Evolutionary conservation across 345 rosid genomes (phyloP).

Genomic region (Gossypium anomalum): DNA sequence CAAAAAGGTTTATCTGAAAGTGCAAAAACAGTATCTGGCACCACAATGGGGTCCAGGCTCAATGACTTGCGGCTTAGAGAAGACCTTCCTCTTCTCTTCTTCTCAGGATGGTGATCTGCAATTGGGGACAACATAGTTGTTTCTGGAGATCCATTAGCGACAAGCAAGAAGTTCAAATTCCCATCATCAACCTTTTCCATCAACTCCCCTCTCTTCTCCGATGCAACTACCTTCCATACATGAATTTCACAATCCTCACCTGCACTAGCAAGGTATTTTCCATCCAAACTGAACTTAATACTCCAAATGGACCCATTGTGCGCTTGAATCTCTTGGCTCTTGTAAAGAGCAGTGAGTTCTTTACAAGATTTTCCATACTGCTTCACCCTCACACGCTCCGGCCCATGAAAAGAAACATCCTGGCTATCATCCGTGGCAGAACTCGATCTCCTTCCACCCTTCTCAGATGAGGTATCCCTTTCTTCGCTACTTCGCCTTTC

Average conservation of each 20-base stretch:
- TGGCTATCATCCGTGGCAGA: conserved; percentile 96
- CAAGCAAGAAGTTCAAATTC: conserved; percentile 43
- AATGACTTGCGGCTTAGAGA: conserved; percentile 73
- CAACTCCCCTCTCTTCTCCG: conserved; percentile 83
- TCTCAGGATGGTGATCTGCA: conserved; percentile 42
- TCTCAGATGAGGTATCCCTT: conserved; percentile 80
- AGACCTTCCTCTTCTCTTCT: conserved; percentile 73
- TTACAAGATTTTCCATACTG: conserved; percentile 81
- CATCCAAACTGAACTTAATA: conserved; percentile 92
- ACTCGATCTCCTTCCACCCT: conserved; percentile 88
- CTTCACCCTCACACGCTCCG: conserved; percentile 76
- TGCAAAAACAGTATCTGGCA: conserved; percentile 80
- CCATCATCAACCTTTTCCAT: conserved; percentile 73
- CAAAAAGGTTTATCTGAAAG: conserved; percentile 84
- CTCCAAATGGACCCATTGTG: conserved; percentile 94
- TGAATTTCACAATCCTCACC: conserved; percentile 92
- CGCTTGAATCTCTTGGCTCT: conserved; percentile 91
- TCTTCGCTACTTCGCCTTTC: conserved; percentile 94
- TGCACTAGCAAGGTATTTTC: conserved; percentile 90
- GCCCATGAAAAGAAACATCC: conserved; percentile 79
- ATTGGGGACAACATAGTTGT: conserved; percentile 53
- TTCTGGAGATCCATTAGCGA: conserved; percentile 81
- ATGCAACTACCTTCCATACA: conserved; percentile 72
- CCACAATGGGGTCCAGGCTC: conserved; percentile 59
- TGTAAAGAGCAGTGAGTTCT: conserved; percentile 75